Evolutionary conservation across 495 filamentous ascomycete species (phyloP).

Genomic region (Aspergillus kassunensis): DNA sequence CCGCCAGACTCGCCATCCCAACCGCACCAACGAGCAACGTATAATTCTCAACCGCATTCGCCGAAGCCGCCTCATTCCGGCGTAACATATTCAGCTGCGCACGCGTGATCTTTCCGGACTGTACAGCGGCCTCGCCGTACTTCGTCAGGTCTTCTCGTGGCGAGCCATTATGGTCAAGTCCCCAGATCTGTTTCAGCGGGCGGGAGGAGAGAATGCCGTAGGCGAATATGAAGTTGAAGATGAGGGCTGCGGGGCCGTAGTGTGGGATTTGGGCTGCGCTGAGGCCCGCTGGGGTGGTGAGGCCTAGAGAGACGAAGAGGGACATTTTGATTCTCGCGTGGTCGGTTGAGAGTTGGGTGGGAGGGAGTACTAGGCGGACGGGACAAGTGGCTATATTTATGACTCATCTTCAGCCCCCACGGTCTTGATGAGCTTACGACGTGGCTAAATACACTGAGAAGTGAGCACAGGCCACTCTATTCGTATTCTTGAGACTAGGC

Average conservation of each 20-base stretch:
- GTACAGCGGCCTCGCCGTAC: constrained; percentile 43
- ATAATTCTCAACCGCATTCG: constrained; percentile 46
- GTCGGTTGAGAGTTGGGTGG: too few relatives aligned
- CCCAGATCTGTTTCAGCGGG: constrained; percentile 42
- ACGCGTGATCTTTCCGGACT: constrained; percentile 44
- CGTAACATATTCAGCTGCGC: constrained; percentile 39
- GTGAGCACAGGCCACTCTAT: too few relatives aligned
- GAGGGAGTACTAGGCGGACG: too few relatives aligned
- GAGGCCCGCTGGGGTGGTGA: constrained; percentile 18
- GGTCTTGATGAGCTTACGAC: too few relatives aligned
- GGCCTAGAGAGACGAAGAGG: too few relatives aligned
- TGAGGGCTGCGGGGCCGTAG: constrained; percentile 37
- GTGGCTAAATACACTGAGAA: too few relatives aligned
- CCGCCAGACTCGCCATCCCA: constrained; percentile 20
- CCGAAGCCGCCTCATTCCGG: constrained; percentile 45
- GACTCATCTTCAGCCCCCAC: too few relatives aligned
- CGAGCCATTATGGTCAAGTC: constrained; percentile 46
- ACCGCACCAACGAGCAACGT: constrained; percentile 22
- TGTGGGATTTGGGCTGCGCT: constrained; percentile 23
- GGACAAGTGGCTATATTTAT: too few relatives aligned
- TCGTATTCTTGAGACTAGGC: too few relatives aligned
- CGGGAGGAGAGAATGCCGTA: constrained; percentile 47
- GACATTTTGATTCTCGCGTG: too few relatives aligned
- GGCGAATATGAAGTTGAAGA: constrained; percentile 46
- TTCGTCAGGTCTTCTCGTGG: constrained; percentile 44